A percentile compares a stretch with the other conserved stretches of the same genome.
phyloP scores from a whole-genome alignment of 2,329 filamentous ascomycete species.

The Helicocarpus griseus region DNA sequence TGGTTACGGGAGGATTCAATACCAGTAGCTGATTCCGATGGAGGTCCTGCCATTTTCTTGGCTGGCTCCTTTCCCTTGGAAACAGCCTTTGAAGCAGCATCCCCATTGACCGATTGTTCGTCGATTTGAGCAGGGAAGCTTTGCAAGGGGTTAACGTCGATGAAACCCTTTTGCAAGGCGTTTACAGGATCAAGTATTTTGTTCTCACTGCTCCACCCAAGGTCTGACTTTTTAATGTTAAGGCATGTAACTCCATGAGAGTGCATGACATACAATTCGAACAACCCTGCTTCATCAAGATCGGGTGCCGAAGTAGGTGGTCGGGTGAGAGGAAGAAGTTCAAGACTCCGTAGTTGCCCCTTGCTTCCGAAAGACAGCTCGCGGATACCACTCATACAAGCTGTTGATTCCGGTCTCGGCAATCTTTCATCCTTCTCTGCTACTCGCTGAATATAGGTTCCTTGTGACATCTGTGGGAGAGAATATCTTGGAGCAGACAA shows the following conservation, averaged over 20 bases:
- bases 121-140: conserved; percentile 35
- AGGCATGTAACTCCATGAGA: conserved; percentile 92
- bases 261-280: conserved; percentile 96
- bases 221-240: conserved; percentile 73
- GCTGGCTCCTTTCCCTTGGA: conserved; percentile 26
- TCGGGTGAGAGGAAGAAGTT: conserved; percentile 64
- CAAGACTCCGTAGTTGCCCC: conserved; percentile 78
- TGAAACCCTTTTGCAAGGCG: conserved; percentile 62
- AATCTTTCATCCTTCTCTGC: conserved; percentile 61
- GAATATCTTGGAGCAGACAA: conserved; percentile 90
- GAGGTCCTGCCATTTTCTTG: conserved; percentile 29
- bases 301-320: conserved; percentile 42
- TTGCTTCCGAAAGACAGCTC: conserved; percentile 88
- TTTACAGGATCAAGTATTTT: conserved; percentile 74
- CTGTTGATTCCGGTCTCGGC: conserved; percentile 83
- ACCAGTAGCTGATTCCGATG: conserved; percentile 17
- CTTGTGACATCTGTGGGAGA: conserved; percentile 69
- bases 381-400: conserved; percentile 91
- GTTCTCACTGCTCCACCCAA: conserved; percentile 86
- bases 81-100: conserved; percentile 13
- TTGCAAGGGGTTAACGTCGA: conserved; percentile 62
- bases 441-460: conserved; percentile 73
- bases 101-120: conserved; percentile 38
- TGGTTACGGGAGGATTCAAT: conserved; percentile 20
- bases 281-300: conserved; percentile 54